Conservation (phyloP, 2,329 filamentous ascomycete species). For the Colletotrichum chlorophyti region DNA sequence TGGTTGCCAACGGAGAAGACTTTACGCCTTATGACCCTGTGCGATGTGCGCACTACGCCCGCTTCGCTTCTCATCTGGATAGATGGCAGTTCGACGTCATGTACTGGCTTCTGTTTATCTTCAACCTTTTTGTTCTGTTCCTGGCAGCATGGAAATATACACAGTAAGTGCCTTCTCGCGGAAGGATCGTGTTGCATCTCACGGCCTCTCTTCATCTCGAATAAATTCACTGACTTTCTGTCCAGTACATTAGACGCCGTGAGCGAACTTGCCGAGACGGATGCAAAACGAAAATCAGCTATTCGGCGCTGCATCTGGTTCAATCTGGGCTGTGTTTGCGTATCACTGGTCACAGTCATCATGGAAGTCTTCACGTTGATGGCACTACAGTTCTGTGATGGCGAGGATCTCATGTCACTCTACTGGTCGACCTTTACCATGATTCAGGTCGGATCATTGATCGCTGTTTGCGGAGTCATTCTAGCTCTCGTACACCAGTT, state of each 20-base stretch:
- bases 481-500: slow-evolving; percentile 59
- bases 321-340: slow-evolving; percentile 49
- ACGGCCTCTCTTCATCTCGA: background rate
- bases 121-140: slow-evolving; percentile 52
- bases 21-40: slow-evolving; percentile 24
- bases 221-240: background rate
- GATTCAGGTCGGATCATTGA: slow-evolving; percentile 63
- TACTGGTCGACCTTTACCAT: slow-evolving; percentile 70
- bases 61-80: slow-evolving; percentile 50
- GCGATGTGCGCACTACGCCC: slow-evolving; percentile 48
- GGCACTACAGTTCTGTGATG: slow-evolving; percentile 64
- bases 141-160: slow-evolving; percentile 49
- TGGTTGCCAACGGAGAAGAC: slow-evolving; percentile 20
- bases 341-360: slow-evolving; percentile 53
- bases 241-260: slow-evolving; percentile 44
- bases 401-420: slow-evolving; percentile 64
- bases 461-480: slow-evolving; percentile 64
- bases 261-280: slow-evolving; percentile 37
- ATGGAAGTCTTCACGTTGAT: slow-evolving; percentile 62
- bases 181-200: background rate
- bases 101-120: slow-evolving; percentile 54
- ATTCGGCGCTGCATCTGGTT: slow-evolving; percentile 49
- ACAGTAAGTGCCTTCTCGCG: slow-evolving; percentile 40
- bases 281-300: slow-evolving; percentile 44
- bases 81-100: slow-evolving; percentile 51